phyloP scores from a whole-genome alignment of 306 rosid genomes.

The Begonia masoniana region DNA sequence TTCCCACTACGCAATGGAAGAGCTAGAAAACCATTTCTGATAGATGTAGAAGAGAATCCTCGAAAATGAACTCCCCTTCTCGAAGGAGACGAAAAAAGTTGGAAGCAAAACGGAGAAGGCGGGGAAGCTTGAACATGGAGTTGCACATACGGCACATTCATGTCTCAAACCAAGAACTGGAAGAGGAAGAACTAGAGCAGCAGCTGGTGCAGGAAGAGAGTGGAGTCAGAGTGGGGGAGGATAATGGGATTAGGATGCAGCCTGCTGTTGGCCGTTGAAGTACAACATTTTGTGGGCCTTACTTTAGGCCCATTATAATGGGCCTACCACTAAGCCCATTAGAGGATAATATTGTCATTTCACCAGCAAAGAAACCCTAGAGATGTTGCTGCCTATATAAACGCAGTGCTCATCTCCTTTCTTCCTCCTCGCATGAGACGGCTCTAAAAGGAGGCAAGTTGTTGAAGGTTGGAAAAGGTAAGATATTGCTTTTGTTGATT shows the following conservation, averaged over 20 bases:
- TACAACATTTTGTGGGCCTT: too few relatives aligned
- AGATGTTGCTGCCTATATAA: too few relatives aligned
- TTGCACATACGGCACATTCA: slow-evolving; percentile 24
- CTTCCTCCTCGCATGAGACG: too few relatives aligned
- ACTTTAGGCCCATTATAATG: too few relatives aligned
- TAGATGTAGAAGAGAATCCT: slow-evolving; percentile 10
- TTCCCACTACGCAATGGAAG: slow-evolving; percentile 13
- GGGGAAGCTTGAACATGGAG: slow-evolving; percentile 16
- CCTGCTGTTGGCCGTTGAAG: too few relatives aligned
- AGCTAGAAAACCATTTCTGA: slow-evolving; percentile 9
- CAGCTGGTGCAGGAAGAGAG: background rate
- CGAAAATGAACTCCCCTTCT: slow-evolving; percentile 14
- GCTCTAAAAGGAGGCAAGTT: too few relatives aligned
- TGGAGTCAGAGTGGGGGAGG: background rate
- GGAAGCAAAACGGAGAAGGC: slow-evolving; percentile 9
- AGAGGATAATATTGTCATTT: too few relatives aligned
- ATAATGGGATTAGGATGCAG: background rate
- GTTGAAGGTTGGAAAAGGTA: too few relatives aligned
- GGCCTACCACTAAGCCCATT: too few relatives aligned
- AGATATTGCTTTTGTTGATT: too few relatives aligned
- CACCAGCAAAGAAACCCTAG: too few relatives aligned
- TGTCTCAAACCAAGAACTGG: slow-evolving; percentile 13
- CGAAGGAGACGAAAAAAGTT: slow-evolving; percentile 13
- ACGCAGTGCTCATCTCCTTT: too few relatives aligned
- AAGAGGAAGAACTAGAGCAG: slow-evolving; percentile 7